These are phyloP conservation scores for Daldinia vernicosa DNA, from an alignment of 495 filamentous ascomycete genomes.

Conservation along the genomic window DNA sequence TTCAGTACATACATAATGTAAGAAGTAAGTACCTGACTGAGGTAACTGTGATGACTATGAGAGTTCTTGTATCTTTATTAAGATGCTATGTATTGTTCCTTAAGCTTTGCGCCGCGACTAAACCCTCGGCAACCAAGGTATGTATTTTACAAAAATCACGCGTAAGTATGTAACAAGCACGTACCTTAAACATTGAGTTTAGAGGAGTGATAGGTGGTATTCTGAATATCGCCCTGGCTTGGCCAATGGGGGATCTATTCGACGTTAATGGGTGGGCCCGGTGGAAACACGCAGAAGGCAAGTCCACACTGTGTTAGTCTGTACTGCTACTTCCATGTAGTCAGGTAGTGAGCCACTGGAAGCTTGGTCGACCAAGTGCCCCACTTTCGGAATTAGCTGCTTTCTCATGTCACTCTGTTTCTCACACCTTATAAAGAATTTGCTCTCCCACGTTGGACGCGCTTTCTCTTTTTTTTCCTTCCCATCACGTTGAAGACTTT, in stretches of 20 bases:
- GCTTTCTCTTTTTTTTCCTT: conserved; percentile 42
- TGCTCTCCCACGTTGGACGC: conserved; percentile 45
- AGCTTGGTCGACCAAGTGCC: conserved; percentile 37
- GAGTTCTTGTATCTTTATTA: not conserved
- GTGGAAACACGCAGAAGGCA: conserved; percentile 24
- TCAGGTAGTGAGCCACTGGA: conserved; percentile 20
- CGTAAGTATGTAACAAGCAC: conserved; percentile 17
- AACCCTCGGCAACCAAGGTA: not conserved
- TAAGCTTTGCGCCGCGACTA: not conserved
- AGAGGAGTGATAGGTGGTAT: conserved; percentile 14
- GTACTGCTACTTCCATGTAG: conserved; percentile 37
- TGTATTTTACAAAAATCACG: conserved; percentile 26
- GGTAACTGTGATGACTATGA: not conserved
- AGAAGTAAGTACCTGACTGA: too few species aligned
- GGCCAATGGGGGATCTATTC: conserved; percentile 35
- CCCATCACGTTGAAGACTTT: conserved; percentile 50
- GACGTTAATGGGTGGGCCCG: not conserved
- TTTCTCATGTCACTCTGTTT: conserved; percentile 39
- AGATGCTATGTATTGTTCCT: not conserved
- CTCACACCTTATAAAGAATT: conserved; percentile 45
- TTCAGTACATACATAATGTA: not conserved
- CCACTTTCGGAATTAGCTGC: conserved; percentile 44
- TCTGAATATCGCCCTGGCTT: conserved; percentile 28
- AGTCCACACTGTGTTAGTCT: conserved; percentile 30
- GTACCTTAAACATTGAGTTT: conserved; percentile 18